A percentile compares a stretch with the other conserved stretches of the same genome.
phyloP scores from a whole-genome alignment of 2,329 filamentous ascomycete genomes.

The Tolypocladium cylindrosporum region DNA sequence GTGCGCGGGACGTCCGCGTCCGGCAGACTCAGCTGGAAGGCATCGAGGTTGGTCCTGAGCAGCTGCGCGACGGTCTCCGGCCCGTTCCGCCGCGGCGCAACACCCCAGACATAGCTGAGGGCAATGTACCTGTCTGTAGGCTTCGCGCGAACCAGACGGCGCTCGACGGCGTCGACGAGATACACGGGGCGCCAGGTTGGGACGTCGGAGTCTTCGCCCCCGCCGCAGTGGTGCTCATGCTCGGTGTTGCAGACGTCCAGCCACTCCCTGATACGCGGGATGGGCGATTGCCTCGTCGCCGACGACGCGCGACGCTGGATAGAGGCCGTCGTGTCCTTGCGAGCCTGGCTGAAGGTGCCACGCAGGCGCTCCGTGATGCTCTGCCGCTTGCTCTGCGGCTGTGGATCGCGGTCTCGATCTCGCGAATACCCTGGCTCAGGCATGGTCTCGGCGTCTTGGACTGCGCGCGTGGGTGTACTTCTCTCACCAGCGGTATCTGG shows the following conservation, averaged over 20 bases:
- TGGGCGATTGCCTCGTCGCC: constrained; percentile 21
- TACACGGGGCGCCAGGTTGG: constrained; percentile 28
- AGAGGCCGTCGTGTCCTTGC: constrained; percentile 16
- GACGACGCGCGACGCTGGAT: constrained; percentile 20
- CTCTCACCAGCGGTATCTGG: neutral
- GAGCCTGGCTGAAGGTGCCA: constrained; percentile 21
- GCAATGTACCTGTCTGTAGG: constrained; percentile 30
- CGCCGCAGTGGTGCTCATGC: constrained; percentile 29
- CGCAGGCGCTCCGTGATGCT: constrained; percentile 30
- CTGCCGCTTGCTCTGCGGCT: constrained; percentile 23
- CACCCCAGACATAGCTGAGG: constrained; percentile 36
- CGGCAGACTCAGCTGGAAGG: constrained; percentile 22
- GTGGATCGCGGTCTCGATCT: constrained; percentile 13
- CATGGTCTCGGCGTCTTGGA: neutral
- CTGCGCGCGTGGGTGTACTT: neutral
- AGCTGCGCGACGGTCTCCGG: constrained; percentile 20
- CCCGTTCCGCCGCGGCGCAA: constrained; percentile 14
- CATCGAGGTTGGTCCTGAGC: constrained; percentile 24
- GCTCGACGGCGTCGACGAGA: constrained; percentile 30
- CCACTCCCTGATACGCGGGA: constrained; percentile 30
- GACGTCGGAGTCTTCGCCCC: constrained; percentile 11
- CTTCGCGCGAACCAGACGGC: constrained; percentile 26
- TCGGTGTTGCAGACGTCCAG: constrained; percentile 31
- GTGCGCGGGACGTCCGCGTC: constrained; percentile 29
- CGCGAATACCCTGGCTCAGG: constrained; percentile 4